Percentiles rank a stretch among this genome's conserved stretches.
Evolutionary conservation across 768 basidiomycete genomes (phyloP).

Genomic region (Mycena leptocephala): DNA sequence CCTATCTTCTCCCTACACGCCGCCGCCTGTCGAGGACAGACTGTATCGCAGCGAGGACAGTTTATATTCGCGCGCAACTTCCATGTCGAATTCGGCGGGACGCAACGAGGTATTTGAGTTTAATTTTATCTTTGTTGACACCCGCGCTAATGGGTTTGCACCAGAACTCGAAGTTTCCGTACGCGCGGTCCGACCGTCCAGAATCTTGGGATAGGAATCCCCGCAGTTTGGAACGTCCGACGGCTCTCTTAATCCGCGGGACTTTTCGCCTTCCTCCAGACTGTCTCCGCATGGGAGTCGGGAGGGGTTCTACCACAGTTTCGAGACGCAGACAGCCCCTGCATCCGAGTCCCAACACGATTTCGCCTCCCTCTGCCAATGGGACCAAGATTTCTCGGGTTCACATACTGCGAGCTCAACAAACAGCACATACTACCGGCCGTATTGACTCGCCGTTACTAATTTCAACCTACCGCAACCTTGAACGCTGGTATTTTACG

Average conservation of each 20-base stretch:
- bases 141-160: background rate
- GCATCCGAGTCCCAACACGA: background rate
- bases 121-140: background rate
- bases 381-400: constrained; percentile 24
- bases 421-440: background rate
- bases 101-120: background rate
- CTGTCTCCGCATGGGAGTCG: background rate
- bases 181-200: constrained; percentile 10
- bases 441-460: background rate
- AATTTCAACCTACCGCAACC: background rate
- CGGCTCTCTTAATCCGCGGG: background rate
- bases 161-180: background rate
- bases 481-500: background rate
- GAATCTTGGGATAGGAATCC: background rate
- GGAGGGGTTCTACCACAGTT: background rate
- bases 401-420: background rate
- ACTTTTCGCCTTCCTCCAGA: background rate
- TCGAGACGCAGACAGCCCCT: background rate
- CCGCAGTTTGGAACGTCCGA: constrained; percentile 1
- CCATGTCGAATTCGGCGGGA: background rate
- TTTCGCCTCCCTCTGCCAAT: constrained; percentile 15
- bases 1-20: background rate
- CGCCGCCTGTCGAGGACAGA: background rate
- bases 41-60: background rate
- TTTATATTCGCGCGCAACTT: background rate